Evolutionary conservation across 257 asterid species (phyloP).

Genomic region (Capsicum rhomboideum): DNA sequence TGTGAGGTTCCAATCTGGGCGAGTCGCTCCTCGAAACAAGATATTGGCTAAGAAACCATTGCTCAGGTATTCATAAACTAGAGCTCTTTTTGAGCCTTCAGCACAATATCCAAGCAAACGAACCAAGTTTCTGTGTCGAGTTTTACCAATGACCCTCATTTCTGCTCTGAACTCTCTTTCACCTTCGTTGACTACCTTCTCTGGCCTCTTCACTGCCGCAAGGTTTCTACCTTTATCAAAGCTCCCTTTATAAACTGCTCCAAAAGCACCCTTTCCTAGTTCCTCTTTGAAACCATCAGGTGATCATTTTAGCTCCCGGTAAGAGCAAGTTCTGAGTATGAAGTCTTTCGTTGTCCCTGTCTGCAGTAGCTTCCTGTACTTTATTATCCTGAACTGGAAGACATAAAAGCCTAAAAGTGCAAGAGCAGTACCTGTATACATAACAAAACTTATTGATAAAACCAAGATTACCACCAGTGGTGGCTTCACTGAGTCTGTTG

Average conservation of each 20-base stretch:
- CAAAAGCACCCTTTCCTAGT: conserved; percentile 13
- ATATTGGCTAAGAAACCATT: conserved; percentile 17
- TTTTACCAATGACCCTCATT: conserved; percentile 17
- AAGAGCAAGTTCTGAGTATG: conserved; percentile 14
- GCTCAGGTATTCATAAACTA: conserved; percentile 23
- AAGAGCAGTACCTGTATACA: conserved; percentile 1
- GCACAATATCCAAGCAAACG: conserved; percentile 16
- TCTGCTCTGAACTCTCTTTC: conserved; percentile 19
- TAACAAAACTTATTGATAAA: conserved; percentile 2
- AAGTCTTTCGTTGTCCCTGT: conserved; percentile 9
- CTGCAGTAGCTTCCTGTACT: conserved; percentile 9
- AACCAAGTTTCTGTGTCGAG: conserved; percentile 20
- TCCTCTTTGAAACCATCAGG: conserved; percentile 16
- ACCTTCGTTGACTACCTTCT: conserved; percentile 21
- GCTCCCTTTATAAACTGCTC: conserved; percentile 16
- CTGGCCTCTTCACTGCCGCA: conserved; percentile 18
- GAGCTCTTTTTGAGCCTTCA: conserved; percentile 12
- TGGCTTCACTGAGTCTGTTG: conserved; percentile 6
- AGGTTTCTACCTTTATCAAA: conserved; percentile 12
- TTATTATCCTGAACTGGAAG: conserved; percentile 3
- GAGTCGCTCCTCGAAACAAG: not conserved
- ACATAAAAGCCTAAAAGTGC: conserved; percentile 5
- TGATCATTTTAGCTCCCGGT: conserved; percentile 13
- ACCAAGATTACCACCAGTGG: conserved; percentile 16
- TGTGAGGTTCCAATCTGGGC: conserved; percentile 8